These are phyloP conservation scores for Thymus quinquecostatus DNA, from an alignment of 257 asterid genomes.

Conservation along the genomic window DNA sequence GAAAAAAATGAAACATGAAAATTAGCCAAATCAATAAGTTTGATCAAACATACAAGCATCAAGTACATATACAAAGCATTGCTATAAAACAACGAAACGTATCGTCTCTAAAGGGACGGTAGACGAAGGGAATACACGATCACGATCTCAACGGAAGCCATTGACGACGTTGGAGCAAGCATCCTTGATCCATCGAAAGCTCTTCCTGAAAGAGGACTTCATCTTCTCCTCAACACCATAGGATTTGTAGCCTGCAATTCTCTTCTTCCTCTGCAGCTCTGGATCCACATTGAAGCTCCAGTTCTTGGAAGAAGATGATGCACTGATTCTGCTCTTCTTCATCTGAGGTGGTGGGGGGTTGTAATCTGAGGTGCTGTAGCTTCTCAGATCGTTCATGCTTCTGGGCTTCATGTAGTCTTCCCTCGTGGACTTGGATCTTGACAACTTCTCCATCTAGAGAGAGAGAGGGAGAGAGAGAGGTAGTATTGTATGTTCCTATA, in stretches of 20 bases:
- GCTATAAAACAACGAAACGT: not conserved
- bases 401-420: constrained; percentile 44
- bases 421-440: constrained; percentile 60
- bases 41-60: too few relatives aligned
- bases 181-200: constrained; percentile 81
- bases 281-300: constrained; percentile 66
- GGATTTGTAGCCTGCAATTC: constrained; percentile 77
- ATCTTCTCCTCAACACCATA: constrained; percentile 74
- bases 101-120: too few relatives aligned
- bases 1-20: too few relatives aligned
- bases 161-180: constrained; percentile 54
- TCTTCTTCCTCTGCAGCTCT: constrained; percentile 84
- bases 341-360: constrained; percentile 26
- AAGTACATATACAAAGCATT: not conserved
- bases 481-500: too few relatives aligned
- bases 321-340: constrained; percentile 51
- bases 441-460: constrained; percentile 48
- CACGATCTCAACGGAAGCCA: constrained; percentile 58
- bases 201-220: constrained; percentile 73
- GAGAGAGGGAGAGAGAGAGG: not conserved
- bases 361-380: constrained; percentile 69
- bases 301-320: constrained; percentile 37
- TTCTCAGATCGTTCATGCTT: constrained; percentile 67
- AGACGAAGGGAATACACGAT: not conserved
- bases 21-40: too few relatives aligned